Evolutionary conservation across 306 rosid genomes (phyloP).

Genomic region (Lathyrus aphaca): DNA sequence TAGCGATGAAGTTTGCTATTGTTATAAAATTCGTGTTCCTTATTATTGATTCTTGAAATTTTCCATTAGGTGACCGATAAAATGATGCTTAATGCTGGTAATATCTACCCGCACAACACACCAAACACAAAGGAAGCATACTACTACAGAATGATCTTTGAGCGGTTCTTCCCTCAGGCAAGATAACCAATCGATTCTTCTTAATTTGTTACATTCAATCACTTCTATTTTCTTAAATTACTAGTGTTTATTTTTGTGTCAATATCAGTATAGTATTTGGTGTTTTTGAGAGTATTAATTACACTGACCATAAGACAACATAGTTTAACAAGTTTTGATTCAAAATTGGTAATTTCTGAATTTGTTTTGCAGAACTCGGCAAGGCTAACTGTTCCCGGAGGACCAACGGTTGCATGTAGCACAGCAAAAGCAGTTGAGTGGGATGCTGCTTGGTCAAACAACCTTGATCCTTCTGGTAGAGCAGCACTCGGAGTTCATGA

Average conservation of each 20-base stretch:
- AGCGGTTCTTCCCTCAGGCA: constrained; percentile 95
- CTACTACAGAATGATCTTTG: constrained; percentile 92
- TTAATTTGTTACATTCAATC: neutral
- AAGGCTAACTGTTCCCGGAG: constrained; percentile 85
- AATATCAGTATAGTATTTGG: neutral
- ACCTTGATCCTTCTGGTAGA: constrained; percentile 94
- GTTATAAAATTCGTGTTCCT: constrained; percentile 17
- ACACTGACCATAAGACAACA: neutral
- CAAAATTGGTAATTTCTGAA: neutral
- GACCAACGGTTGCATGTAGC: constrained; percentile 93
- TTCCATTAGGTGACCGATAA: constrained; percentile 67
- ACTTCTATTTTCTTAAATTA: neutral
- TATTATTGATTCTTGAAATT: constrained; percentile 22
- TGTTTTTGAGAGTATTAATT: neutral
- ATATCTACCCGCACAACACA: constrained; percentile 86
- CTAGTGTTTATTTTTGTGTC: no score
- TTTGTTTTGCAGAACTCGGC: constrained; percentile 76
- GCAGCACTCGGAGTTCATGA: constrained; percentile 87
- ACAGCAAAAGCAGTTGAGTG: constrained; percentile 92
- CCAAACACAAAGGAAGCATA: constrained; percentile 89
- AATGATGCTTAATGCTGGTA: constrained; percentile 83
- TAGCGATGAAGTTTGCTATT: neutral
- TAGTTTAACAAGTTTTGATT: constrained; percentile 11
- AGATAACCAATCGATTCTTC: constrained; percentile 21
- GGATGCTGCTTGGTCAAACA: constrained; percentile 87